These are phyloP conservation scores for Cordyceps cateniannulata DNA, from an alignment of 2,329 filamentous ascomycete species.

Conservation along the genomic window DNA sequence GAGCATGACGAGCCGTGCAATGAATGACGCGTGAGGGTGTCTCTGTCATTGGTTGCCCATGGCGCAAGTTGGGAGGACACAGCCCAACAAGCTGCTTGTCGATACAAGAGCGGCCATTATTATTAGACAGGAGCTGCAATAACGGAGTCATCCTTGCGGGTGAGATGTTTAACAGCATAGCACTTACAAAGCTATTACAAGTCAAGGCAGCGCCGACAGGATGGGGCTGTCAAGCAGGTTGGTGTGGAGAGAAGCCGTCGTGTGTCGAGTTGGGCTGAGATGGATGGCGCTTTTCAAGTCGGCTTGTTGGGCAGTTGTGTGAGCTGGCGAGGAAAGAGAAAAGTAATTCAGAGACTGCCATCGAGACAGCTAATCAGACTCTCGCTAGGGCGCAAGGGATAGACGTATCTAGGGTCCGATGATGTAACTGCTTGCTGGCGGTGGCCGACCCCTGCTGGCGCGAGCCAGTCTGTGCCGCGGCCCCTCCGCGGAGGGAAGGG, in stretches of 20 bases:
- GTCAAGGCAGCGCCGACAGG: not conserved
- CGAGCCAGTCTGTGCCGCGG: not conserved
- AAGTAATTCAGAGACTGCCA: not conserved
- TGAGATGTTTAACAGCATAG: not conserved
- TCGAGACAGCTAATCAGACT: not conserved
- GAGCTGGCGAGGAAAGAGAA: not conserved
- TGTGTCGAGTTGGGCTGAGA: slow-evolving; percentile 1
- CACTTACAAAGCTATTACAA: not conserved
- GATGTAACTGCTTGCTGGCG: not conserved
- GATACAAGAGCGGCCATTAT: not conserved
- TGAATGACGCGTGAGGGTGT: not conserved
- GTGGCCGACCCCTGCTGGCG: not conserved
- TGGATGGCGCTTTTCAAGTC: not conserved
- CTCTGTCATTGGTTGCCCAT: not conserved
- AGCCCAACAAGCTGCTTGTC: not conserved
- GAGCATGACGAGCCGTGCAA: not conserved
- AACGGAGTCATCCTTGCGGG: not conserved
- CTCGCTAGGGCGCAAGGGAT: not conserved
- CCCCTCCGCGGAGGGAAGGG: not conserved
- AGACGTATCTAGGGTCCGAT: slow-evolving; percentile 7
- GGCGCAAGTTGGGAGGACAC: not conserved
- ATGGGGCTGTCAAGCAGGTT: not conserved
- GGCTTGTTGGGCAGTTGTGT: not conserved
- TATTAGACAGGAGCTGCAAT: not conserved
- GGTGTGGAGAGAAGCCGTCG: not conserved